A percentile compares a stretch with the other conserved stretches of the same genome.
Evolutionary conservation across 352 stramenopile genomes (phyloP).

Genomic region (Pythium rhizo-oryzae): DNA sequence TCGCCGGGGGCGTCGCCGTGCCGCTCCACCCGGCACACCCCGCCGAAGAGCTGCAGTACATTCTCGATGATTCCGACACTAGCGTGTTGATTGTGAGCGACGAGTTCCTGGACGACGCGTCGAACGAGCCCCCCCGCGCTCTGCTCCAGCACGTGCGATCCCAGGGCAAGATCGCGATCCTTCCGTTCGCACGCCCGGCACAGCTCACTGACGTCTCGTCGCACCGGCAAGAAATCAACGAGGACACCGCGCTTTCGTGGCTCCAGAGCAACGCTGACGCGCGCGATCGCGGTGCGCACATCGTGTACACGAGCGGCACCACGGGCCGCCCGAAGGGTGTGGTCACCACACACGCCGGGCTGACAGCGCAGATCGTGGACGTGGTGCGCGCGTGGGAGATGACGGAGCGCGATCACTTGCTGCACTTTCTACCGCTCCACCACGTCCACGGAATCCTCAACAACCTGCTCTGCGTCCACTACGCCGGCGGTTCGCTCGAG

Average conservation of each 20-base stretch:
- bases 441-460: slow-evolving; percentile 93
- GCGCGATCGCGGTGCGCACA: slow-evolving; percentile 41
- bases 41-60: slow-evolving; percentile 71
- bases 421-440: slow-evolving; percentile 91
- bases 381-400: slow-evolving; percentile 88
- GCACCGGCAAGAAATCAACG: not conserved
- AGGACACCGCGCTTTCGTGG: slow-evolving; percentile 39
- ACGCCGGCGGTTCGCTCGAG: slow-evolving; percentile 79
- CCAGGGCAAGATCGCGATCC: not conserved
- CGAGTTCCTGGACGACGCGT: slow-evolving; percentile 25
- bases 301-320: slow-evolving; percentile 88
- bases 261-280: slow-evolving; percentile 20
- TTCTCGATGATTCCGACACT: slow-evolving; percentile 59
- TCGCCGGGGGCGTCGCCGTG: slow-evolving; percentile 63
- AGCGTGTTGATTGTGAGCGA: slow-evolving; percentile 53
- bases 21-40: slow-evolving; percentile 64
- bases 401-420: slow-evolving; percentile 66
- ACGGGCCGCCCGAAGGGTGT: slow-evolving; percentile 86
- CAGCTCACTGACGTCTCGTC: not conserved
- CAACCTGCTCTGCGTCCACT: slow-evolving; percentile 84
- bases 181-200: not conserved
- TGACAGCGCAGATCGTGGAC: slow-evolving; percentile 82
- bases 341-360: slow-evolving; percentile 64
- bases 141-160: slow-evolving; percentile 12
- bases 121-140: slow-evolving; percentile 13